Evolutionary conservation across 192 early-diverging fungal genomes (phyloP), one percentile per base, ranked within the genome.

Genomic region (Podila verticillata): DNA sequence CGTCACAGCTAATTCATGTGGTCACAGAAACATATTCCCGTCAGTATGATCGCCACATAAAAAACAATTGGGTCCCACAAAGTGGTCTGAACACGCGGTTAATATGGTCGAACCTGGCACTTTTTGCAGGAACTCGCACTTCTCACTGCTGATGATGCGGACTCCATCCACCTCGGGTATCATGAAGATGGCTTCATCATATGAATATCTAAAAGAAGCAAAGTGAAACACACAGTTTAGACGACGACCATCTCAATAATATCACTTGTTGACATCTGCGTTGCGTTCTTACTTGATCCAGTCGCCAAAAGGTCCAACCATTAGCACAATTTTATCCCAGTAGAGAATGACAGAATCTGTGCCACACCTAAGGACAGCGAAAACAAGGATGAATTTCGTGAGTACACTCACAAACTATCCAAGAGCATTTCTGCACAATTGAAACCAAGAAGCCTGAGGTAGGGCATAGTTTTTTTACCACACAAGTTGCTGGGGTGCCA

Each of bases 261-360:
- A 29, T 6, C 3, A 24, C n/a, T 24, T 22, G 6, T 47, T 35
- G 26, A 2, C 12, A n/a, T 17, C 26, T 28, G 78, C 10, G 36
- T 9, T 10, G 7, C 8, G 24, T 54, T 1, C 67, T 63, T 86
- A 92, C 84, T 93, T 93, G 61, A 94, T 92, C 81, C 88, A 94
- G 67, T 96, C 96, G 19, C 96, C 96, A 82, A 94, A 96, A 0
- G 97, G 98, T 0, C 98, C 98, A 6, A 99, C 89, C 84, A 99
- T 91, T 30, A 96, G 82, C 19, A 96, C 88, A 54, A 92, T 88
- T 68, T 91, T 89, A 49, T 92, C 92, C 90, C 94, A 96, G 74
- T 94, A 95, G 15, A 94, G 73, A 3, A 97, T 88, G 12, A 96
- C 98, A 0, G 97, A 93, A 70, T 99, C 98, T 28, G 87, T 93